These are phyloP conservation scores for Fusarium protoensiforme DNA, from an alignment of 2,329 filamentous ascomycete genomes.

Conservation along the genomic window DNA sequence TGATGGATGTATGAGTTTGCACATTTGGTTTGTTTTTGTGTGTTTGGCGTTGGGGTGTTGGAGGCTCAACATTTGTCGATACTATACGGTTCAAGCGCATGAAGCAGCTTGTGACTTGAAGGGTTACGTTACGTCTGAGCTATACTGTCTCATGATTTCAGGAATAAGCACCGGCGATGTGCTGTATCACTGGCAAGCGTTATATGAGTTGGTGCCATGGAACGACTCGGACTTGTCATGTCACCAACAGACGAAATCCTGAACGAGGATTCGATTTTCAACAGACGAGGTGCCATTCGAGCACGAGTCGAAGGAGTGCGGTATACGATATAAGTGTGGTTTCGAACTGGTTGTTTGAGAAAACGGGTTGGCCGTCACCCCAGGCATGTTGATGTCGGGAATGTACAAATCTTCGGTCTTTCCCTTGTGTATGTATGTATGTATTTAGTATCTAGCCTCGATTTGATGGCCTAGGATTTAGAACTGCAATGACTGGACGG, in stretches of 20 bases:
- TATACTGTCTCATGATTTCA: not conserved
- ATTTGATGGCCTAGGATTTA: constrained; percentile 10
- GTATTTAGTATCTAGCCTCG: constrained; percentile 18
- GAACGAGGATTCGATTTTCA: constrained; percentile 2
- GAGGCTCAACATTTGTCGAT: constrained; percentile 9
- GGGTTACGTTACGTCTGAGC: not conserved
- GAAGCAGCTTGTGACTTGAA: not conserved
- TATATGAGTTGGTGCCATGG: not conserved
- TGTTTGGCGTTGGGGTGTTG: constrained; percentile 34
- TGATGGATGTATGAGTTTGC: constrained; percentile 5
- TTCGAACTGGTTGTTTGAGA: not conserved
- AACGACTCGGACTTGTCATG: not conserved
- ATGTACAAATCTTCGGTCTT: constrained; percentile 28
- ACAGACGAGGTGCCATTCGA: not conserved
- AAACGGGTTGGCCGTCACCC: constrained; percentile 6
- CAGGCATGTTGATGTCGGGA: not conserved
- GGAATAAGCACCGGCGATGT: not conserved
- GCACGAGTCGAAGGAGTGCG: not conserved
- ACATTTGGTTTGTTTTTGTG: constrained; percentile 5
- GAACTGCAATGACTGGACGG: constrained; percentile 21
- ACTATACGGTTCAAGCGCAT: constrained; percentile 1
- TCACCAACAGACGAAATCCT: not conserved
- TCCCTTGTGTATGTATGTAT: constrained; percentile 28
- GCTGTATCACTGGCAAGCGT: not conserved
- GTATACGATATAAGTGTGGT: not conserved